A percentile compares a stretch with the other conserved stretches of the same genome.
Evolutionary conservation across 1,284 basidiomycete species (phyloP).

Genomic region (Microbotryum violaceum): DNA sequence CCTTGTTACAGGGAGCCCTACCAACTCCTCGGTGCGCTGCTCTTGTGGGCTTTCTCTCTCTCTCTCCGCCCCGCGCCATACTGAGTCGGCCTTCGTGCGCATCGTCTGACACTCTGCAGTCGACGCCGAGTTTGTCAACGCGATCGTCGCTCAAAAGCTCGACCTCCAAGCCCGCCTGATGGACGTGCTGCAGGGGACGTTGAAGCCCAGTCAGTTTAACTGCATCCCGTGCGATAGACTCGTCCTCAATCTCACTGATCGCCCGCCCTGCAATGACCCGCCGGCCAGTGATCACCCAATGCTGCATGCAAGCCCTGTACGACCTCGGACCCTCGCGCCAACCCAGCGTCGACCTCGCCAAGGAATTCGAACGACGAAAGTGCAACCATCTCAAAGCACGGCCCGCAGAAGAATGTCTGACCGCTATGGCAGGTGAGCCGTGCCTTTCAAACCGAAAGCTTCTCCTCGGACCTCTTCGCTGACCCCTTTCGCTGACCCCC

Average conservation of each 20-base stretch:
- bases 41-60: too few species aligned
- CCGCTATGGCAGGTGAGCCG: slow-evolving; percentile 62
- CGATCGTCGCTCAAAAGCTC: slow-evolving; percentile 59
- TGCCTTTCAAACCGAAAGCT: too few species aligned
- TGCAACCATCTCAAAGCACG: slow-evolving; percentile 76
- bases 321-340: slow-evolving; percentile 64
- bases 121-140: slow-evolving; percentile 73
- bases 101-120: slow-evolving; percentile 47
- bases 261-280: not conserved
- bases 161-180: slow-evolving; percentile 67
- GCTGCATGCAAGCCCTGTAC: slow-evolving; percentile 84
- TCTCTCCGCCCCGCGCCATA: not conserved
- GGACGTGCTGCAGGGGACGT: slow-evolving; percentile 67
- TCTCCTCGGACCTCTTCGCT: not conserved
- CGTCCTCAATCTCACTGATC: too few species aligned
- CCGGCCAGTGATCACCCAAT: slow-evolving; percentile 85
- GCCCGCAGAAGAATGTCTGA: slow-evolving; percentile 72
- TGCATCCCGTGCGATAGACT: too few species aligned
- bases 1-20: slow-evolving; percentile 54
- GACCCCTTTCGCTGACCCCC: slow-evolving; percentile 1
- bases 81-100: too few species aligned
- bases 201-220: slow-evolving; percentile 71
- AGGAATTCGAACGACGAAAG: slow-evolving; percentile 81
- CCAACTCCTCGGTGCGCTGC: slow-evolving; percentile 66
- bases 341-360: slow-evolving; percentile 73